These are phyloP conservation scores for Cyclospora cayetanensis DNA, from an alignment of 169 alveolate species.

Conservation along the genomic window DNA sequence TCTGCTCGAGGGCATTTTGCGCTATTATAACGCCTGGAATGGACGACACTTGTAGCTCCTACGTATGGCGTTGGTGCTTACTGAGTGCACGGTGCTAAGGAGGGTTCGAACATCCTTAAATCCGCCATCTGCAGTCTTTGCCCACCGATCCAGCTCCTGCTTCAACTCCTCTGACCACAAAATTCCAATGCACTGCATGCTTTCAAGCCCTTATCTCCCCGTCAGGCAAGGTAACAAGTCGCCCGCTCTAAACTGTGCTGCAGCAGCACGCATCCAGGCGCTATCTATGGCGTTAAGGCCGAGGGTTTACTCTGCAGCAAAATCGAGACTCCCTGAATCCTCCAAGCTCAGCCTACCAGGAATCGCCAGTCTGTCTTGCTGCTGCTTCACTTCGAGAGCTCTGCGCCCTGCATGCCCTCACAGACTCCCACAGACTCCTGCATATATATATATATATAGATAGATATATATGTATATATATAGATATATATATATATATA, in stretches of 20 bases:
- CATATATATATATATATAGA: no score
- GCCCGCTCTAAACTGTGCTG: neutral
- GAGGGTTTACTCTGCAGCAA: neutral
- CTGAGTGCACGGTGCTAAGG: conserved; percentile 54
- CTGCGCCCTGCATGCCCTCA: conserved; percentile 18
- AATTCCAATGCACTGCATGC: neutral
- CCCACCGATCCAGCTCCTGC: conserved; percentile 60
- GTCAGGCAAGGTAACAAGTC: neutral
- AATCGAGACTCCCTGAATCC: neutral
- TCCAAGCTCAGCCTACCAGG: neutral
- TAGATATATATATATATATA: no score
- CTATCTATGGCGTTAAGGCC: neutral
- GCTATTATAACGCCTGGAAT: no score
- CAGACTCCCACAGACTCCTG: no score
- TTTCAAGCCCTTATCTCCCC: neutral
- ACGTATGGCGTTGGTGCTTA: neutral
- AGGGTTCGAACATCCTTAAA: conserved; percentile 65
- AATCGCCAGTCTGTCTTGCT: conserved; percentile 29
- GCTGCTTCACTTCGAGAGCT: neutral
- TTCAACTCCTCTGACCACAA: conserved; percentile 12
- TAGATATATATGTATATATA: no score
- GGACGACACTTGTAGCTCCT: neutral
- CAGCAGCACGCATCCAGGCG: neutral
- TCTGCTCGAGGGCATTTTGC: no score
- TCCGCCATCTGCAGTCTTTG: conserved; percentile 47